These are phyloP conservation scores for Alternaria sp. DNA, from an alignment of 2,329 filamentous ascomycete genomes.

Conservation along the genomic window DNA sequence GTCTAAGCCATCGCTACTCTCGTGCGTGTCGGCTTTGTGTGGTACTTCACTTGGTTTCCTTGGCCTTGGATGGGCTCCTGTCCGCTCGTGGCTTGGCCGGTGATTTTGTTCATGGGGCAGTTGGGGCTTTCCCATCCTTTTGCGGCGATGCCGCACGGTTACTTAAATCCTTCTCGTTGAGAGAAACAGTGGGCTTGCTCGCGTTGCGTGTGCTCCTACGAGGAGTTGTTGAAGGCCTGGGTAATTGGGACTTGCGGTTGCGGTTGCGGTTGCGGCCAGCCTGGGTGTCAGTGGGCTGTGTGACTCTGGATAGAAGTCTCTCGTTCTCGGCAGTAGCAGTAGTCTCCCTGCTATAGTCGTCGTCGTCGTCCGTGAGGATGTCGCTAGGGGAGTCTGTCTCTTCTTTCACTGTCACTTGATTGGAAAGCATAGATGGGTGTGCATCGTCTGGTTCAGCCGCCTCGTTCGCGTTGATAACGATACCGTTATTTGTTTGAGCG, in stretches of 20 bases:
- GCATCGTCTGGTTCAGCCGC: background rate
- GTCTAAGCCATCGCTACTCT: background rate
- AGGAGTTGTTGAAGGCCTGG: background rate
- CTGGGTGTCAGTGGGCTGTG: background rate
- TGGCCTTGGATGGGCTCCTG: background rate
- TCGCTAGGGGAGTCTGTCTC: background rate
- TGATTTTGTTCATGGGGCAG: background rate
- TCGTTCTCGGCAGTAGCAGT: no score
- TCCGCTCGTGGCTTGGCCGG: background rate
- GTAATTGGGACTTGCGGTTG: background rate
- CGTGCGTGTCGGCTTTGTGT: background rate
- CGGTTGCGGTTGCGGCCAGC: no score
- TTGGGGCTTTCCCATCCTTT: background rate
- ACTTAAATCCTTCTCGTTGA: background rate
- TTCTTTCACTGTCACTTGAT: no score
- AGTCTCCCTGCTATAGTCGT: no score
- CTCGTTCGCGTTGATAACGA: no score
- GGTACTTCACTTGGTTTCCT: rapidly evolving
- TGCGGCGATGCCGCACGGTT: background rate
- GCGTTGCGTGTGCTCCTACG: background rate
- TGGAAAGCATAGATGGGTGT: no score
- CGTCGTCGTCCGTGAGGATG: rapidly evolving
- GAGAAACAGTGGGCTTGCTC: background rate
- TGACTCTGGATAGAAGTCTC: no score
- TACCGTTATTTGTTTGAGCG: no score